Conservation (phyloP, 805 yeast genomes). For the Candida schatavii region DNA sequence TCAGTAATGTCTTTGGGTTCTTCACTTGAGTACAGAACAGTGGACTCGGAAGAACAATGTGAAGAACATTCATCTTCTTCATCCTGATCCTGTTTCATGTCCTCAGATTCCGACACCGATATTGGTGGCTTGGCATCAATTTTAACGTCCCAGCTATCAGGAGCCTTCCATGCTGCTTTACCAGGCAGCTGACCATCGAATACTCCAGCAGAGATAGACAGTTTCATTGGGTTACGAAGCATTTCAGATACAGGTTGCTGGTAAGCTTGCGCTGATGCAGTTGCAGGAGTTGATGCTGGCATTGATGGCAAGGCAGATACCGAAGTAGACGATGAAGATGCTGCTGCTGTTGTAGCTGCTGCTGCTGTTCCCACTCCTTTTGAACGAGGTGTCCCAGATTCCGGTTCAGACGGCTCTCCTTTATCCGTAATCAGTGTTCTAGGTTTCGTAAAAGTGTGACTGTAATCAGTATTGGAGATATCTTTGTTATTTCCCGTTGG, state of each 20-base stretch:
- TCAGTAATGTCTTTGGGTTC: conserved; percentile 12
- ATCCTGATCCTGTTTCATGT: conserved; percentile 1
- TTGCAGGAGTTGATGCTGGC: conserved; percentile 1
- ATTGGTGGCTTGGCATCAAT: conserved; percentile 11
- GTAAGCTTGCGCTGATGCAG: not conserved
- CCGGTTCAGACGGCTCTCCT: not conserved
- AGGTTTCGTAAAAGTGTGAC: not conserved
- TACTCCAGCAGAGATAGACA: not conserved
- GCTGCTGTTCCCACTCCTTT: no score
- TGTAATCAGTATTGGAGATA: conserved; percentile 1
- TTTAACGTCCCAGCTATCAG: conserved; percentile 50
- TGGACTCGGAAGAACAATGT: conserved; percentile 1
- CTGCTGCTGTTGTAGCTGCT: no score
- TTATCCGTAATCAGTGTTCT: not conserved
- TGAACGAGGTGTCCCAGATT: no score
- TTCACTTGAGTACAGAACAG: conserved; percentile 15
- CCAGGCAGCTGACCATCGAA: not conserved
- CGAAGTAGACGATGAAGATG: conserved; percentile 2
- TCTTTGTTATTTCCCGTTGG: conserved; percentile 8
- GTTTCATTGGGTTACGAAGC: not conserved
- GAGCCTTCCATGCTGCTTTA: conserved; percentile 39
- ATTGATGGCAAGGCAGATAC: no score
- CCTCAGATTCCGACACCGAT: not conserved
- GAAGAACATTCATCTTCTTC: conserved; percentile 1
- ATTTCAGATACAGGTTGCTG: not conserved